Base-by-base conservation (phyloP, 1,139 yeast genomes). In the Debaryomyces singareniensis region DNA sequence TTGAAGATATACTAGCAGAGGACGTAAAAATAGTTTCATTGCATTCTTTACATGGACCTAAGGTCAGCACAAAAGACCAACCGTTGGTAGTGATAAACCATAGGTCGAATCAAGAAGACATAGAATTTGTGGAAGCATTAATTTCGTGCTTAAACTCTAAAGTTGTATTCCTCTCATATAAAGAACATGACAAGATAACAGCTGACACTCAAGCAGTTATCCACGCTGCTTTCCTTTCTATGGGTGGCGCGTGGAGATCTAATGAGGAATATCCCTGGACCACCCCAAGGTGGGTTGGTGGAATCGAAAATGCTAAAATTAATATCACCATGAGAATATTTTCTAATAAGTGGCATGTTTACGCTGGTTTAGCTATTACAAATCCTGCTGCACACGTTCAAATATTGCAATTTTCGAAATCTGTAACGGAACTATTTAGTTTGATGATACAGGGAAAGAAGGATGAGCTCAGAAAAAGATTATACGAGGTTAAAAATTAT, bases 151-250 rank as follows among this genome's bases (percentile, higher is more conserved):
- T 91, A 36, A 64, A 80, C 24, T 84, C 96, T 13, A 82, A 82
- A 43, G 67, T 73, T 26, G 97, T 87, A n/a, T 69, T 75, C 32
- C 62, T 91, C 25, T 69, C 86, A 0, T 95, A 94, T 5, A 68
- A 74, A 37, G 87, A 89, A 48, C 98, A 91, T 53, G 98, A 91
- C 50, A 74, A 74, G 42, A 91, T 91, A 37, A 91, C 98, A 1
- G 98, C 98, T 0, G 98, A 91, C 52, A 93, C 97, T 3, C 98
- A 91, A 54, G 98, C 97, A 0, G 96, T 91, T 11, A 91, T 98
- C 0, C 98, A 91, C 52, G 97, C 97, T 5, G 97, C 97, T 0
- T 91, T 91, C 49, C 64, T 91, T 36, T 82, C 93, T 31, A 91
- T 91, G 98, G 98, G 98, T 2, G 78, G 80, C 6, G 98, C 98